Evolutionary conservation across 495 filamentous ascomycete species (phyloP), one percentile per base, ranked within the genome.

Genomic region (Penicillium bialowiezense): DNA sequence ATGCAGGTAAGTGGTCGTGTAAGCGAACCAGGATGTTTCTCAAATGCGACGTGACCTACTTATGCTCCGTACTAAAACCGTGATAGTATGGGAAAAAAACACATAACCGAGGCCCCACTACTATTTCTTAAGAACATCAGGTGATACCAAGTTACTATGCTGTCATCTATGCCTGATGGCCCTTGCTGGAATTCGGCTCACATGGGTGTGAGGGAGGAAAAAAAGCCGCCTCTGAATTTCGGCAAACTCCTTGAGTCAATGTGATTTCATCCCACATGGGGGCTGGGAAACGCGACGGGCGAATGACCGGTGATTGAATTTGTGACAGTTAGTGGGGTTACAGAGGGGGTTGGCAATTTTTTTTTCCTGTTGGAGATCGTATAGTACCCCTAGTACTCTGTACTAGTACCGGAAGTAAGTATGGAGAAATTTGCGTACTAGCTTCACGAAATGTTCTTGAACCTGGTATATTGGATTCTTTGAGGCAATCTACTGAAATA

Each of bases 51-150:
- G 23, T 7, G 1, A 44, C 21, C 23, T 15, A 20, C 21, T 34
- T 15, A 20, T 23, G 23, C 4, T 19, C 12, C 18, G 21, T 13
- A 15, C 7, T 15, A 34, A 45, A 45, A 10, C 3, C 14, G n/a
- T 18, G 14, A 13, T 32, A 32, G 3, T 10, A 10, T 7, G 7
- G 23, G 32, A 24, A 36, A 13, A n/a, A 15, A 28, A 26, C n/a
- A 35, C 14, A 32, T 13, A 3, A 32, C 43, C 31, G 43, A 45
- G 31, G 31, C 43, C 43, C 43, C 43, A 45, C 43, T 20, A 34
- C 24, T 6, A n/a, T 19, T 20, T 23, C 18, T 44, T 13, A 44
- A 44, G 18, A 44, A 42, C 3, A 15, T 13, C 28, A 4, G 28
- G 40, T 32, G 28, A 33, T n/a, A 29, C n/a, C n/a, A 44, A 15